phyloP scores from a whole-genome alignment of 768 basidiomycete genomes.

The Phlebiopsis flavidoalba region DNA sequence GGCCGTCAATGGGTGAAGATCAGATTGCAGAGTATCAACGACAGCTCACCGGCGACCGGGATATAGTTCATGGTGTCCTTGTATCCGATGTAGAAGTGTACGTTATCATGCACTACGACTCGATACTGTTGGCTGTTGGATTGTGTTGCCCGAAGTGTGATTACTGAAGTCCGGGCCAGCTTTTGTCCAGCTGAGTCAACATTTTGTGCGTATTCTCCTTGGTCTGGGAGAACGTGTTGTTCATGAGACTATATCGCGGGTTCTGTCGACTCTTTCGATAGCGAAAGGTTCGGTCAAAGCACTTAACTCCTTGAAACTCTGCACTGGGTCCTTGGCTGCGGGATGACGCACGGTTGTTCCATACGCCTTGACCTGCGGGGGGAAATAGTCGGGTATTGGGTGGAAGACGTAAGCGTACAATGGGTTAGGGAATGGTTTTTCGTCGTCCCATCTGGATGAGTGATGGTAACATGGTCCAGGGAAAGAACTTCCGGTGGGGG shows the following conservation, averaged over 20 bases:
- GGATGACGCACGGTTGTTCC: not conserved
- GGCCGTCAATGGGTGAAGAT: not conserved
- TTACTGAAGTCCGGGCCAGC: constrained; percentile 47
- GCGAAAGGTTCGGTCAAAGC: not conserved
- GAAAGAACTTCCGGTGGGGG: constrained; percentile 36
- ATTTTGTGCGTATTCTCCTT: not conserved
- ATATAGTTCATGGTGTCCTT: constrained; percentile 38
- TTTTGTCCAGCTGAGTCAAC: constrained; percentile 13
- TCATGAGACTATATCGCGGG: not conserved
- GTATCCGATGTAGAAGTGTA: constrained; percentile 34
- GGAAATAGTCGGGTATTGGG: constrained; percentile 8
- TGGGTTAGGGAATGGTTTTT: constrained; percentile 27
- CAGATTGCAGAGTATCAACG: not conserved
- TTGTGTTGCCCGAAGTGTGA: constrained; percentile 21
- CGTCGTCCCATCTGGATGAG: constrained; percentile 26
- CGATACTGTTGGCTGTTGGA: constrained; percentile 36
- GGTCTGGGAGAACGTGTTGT: not conserved
- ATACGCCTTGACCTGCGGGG: not conserved
- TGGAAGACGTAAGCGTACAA: constrained; percentile 32
- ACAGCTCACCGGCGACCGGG: constrained; percentile 28
- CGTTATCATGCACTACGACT: constrained; percentile 44
- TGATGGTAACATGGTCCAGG: constrained; percentile 26
- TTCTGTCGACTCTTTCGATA: not conserved
- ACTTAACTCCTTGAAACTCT: not conserved
- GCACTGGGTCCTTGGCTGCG: not conserved